phyloP scores from a whole-genome alignment of 257 asterid species.

The Marsdenia floribunda region DNA sequence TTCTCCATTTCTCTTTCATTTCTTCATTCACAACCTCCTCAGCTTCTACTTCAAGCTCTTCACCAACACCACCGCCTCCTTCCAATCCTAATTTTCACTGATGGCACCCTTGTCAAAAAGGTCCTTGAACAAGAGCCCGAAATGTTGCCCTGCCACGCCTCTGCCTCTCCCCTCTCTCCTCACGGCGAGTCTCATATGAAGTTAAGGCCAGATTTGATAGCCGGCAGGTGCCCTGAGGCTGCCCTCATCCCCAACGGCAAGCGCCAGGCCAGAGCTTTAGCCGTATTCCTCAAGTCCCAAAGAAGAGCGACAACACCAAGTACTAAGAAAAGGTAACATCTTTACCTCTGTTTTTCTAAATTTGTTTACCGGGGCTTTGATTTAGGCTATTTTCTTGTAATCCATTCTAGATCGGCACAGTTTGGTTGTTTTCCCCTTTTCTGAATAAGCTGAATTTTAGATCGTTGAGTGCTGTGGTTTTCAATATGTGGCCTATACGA shows the following conservation, averaged over 20 bases:
- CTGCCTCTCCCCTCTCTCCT: conserved; percentile 96
- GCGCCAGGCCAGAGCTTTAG: conserved; percentile 90
- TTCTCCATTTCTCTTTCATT: too few relatives aligned
- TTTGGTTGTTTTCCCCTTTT: background rate
- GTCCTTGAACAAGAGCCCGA: conserved; percentile 93
- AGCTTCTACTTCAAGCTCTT: too few relatives aligned
- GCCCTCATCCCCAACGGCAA: conserved; percentile 89
- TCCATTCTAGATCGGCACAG: background rate
- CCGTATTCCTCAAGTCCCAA: conserved; percentile 81
- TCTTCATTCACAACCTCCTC: too few relatives aligned
- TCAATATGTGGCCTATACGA: background rate
- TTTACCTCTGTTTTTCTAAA: background rate
- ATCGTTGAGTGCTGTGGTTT: background rate
- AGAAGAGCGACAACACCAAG: conserved; percentile 66
- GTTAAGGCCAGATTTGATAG: conserved; percentile 87
- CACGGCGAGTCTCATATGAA: conserved; percentile 93
- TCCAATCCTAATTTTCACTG: too few relatives aligned
- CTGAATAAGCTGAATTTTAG: background rate
- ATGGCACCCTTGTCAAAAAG: conserved; percentile 50
- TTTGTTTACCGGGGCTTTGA: background rate
- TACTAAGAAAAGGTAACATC: conserved; percentile 63
- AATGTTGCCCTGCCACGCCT: conserved; percentile 93
- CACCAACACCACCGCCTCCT: too few relatives aligned
- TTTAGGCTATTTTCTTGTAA: background rate
- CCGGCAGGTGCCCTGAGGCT: conserved; percentile 85